phyloP scores from a whole-genome alignment of 805 yeast genomes.

The Myxozyma kluyveri region DNA sequence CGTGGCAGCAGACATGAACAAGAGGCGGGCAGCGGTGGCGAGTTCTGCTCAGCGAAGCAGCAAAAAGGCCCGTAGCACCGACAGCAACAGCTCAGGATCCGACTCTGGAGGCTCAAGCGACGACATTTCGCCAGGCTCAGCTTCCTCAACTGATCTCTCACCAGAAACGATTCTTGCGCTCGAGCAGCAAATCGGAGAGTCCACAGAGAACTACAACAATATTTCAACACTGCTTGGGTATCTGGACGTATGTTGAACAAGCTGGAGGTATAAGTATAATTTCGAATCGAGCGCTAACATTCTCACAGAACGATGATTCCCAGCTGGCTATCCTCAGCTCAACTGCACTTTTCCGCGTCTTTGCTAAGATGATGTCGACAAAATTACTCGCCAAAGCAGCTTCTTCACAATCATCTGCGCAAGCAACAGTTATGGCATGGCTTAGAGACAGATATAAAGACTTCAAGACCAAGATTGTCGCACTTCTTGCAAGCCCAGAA shows the following conservation, averaged over 20 bases:
- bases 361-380: conserved; percentile 48
- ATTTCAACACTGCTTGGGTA: conserved; percentile 49
- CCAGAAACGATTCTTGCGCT: conserved; percentile 21
- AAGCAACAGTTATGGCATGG: conserved; percentile 59
- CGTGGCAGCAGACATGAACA: conserved; percentile 5
- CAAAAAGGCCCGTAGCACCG: too few relatives aligned
- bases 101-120: too few relatives aligned
- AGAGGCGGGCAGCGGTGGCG: neutral
- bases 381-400: conserved; percentile 40
- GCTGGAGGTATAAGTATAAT: conserved; percentile 12
- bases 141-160: too few relatives aligned
- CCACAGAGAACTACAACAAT: conserved; percentile 56
- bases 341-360: conserved; percentile 46
- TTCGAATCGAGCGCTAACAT: too few relatives aligned
- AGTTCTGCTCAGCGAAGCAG: too few relatives aligned
- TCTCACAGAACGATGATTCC: conserved; percentile 27
- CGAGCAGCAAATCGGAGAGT: conserved; percentile 31
- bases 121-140: too few relatives aligned
- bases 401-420: conserved; percentile 43
- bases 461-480: conserved; percentile 48
- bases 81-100: too few relatives aligned
- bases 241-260: conserved; percentile 35
- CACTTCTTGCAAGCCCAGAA: conserved; percentile 42
- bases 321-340: conserved; percentile 28
- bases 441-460: conserved; percentile 55